Percentiles rank a stretch among this genome's conserved stretches.
Evolutionary conservation across 257 asterid species (phyloP).

Genomic region (Vinca minor): DNA sequence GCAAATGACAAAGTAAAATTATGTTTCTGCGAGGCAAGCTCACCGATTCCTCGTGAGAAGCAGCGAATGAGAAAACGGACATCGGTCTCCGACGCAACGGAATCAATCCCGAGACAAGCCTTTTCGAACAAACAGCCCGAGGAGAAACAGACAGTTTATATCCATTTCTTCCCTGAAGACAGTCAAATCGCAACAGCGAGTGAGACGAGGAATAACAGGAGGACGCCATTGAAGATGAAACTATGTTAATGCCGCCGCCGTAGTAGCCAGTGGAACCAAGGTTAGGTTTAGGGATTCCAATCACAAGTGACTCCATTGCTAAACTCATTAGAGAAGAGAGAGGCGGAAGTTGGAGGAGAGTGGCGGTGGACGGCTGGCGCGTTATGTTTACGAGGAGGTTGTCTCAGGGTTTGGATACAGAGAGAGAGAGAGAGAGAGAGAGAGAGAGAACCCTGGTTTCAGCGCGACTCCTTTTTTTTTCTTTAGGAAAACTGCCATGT

Average conservation of each 20-base stretch:
- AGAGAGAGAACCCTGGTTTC: too few species aligned
- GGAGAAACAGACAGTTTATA: conserved; percentile 17
- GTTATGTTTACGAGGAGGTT: too few species aligned
- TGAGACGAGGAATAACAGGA: conserved; percentile 14
- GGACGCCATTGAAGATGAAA: neutral
- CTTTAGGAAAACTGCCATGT: too few species aligned
- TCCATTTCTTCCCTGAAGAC: conserved; percentile 8
- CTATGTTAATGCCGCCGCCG: neutral
- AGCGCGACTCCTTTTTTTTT: too few species aligned
- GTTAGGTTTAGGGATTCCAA: conserved; percentile 1
- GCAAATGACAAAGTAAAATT: neutral
- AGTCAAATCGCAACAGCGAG: conserved; percentile 11
- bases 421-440: too few species aligned
- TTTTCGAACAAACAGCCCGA: neutral
- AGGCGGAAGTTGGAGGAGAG: too few species aligned
- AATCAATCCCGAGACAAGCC: conserved; percentile 18
- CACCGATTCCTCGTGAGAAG: conserved; percentile 78
- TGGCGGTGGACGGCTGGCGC: too few species aligned
- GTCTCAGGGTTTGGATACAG: too few species aligned
- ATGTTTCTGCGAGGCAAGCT: conserved; percentile 8
- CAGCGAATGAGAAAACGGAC: conserved; percentile 40
- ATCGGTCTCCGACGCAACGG: conserved; percentile 21
- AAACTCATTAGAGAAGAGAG: too few species aligned
- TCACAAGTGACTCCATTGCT: neutral
- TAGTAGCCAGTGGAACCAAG: too few species aligned